A percentile compares a stretch with the other conserved stretches of the same genome.
phyloP scores from a whole-genome alignment of 257 asterid species.

The Gentiana straminea region DNA sequence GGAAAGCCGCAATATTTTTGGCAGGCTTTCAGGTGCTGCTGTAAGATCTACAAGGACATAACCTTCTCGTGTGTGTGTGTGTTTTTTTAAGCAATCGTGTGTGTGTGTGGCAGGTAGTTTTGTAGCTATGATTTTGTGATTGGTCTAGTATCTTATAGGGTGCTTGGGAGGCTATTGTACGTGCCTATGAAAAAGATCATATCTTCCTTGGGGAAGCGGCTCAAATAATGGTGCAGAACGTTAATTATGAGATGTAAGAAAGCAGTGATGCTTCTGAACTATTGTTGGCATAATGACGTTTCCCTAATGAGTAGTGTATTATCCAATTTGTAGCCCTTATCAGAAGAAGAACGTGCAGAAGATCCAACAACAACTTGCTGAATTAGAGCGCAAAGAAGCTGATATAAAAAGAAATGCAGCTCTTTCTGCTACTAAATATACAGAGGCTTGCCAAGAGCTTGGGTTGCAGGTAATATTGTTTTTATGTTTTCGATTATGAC shows the following conservation, averaged over 20 bases:
- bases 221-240: slow-evolving; percentile 85
- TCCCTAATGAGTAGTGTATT: slow-evolving; percentile 5
- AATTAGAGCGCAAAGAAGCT: slow-evolving; percentile 79
- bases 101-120: background rate
- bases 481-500: too few species aligned
- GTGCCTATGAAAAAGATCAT: slow-evolving; percentile 75
- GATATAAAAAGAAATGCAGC: slow-evolving; percentile 88
- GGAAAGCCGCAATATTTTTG: slow-evolving; percentile 94
- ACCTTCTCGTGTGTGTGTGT: background rate
- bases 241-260: slow-evolving; percentile 84
- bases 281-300: slow-evolving; percentile 30
- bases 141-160: slow-evolving; percentile 45
- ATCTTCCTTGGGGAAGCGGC: slow-evolving; percentile 92
- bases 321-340: slow-evolving; percentile 50
- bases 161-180: slow-evolving; percentile 83
- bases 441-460: slow-evolving; percentile 91
- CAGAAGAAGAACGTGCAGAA: slow-evolving; percentile 88
- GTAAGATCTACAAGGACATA: slow-evolving; percentile 51
- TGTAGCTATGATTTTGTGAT: slow-evolving; percentile 8
- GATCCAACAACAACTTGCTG: slow-evolving; percentile 84
- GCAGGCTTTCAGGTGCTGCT: slow-evolving; percentile 98
- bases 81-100: background rate
- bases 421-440: slow-evolving; percentile 76
- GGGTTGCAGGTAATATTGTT: slow-evolving; percentile 62
- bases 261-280: background rate